Conservation (phyloP, 2,329 filamentous ascomycete species). For the Botryotinia narcissicola region DNA sequence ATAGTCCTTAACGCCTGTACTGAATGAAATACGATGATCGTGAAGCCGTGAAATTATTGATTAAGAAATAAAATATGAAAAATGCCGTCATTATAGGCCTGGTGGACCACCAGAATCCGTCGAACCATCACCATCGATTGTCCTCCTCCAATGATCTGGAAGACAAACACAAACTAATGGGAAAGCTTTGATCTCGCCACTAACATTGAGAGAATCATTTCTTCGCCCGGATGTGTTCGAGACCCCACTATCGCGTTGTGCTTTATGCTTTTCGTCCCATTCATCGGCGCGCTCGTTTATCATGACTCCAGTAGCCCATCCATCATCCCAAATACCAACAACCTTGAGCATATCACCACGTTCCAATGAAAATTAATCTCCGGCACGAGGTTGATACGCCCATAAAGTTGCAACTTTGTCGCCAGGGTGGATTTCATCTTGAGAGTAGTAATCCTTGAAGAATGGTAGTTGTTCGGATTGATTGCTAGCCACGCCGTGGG, state of each 20-base stretch:
- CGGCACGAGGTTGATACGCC: slow-evolving; percentile 93
- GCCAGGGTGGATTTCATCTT: slow-evolving; percentile 89
- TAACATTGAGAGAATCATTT: slow-evolving; percentile 62
- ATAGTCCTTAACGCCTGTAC: slow-evolving; percentile 33
- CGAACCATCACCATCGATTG: slow-evolving; percentile 83
- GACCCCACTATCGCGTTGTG: slow-evolving; percentile 89
- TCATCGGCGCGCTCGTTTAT: slow-evolving; percentile 82
- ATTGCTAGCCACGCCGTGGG: slow-evolving; percentile 77
- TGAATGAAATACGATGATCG: slow-evolving; percentile 33
- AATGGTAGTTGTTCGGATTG: slow-evolving; percentile 94
- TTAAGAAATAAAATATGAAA: background rate
- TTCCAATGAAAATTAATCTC: slow-evolving; percentile 89
- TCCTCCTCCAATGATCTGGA: slow-evolving; percentile 94
- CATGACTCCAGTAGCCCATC: slow-evolving; percentile 92
- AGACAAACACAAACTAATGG: slow-evolving; percentile 94
- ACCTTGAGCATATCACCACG: slow-evolving; percentile 98
- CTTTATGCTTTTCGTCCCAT: slow-evolving; percentile 73
- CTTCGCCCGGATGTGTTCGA: slow-evolving; percentile 71
- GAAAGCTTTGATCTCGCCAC: slow-evolving; percentile 93
- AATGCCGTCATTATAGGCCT: slow-evolving; percentile 22
- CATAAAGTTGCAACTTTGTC: slow-evolving; percentile 89
- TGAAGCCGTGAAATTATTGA: slow-evolving; percentile 34
- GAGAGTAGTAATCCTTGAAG: slow-evolving; percentile 98
- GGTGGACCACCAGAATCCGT: slow-evolving; percentile 55
- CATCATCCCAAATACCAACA: slow-evolving; percentile 98